Base-by-base conservation (phyloP, 2,329 filamentous ascomycete species). In the Phoma sp. region DNA sequence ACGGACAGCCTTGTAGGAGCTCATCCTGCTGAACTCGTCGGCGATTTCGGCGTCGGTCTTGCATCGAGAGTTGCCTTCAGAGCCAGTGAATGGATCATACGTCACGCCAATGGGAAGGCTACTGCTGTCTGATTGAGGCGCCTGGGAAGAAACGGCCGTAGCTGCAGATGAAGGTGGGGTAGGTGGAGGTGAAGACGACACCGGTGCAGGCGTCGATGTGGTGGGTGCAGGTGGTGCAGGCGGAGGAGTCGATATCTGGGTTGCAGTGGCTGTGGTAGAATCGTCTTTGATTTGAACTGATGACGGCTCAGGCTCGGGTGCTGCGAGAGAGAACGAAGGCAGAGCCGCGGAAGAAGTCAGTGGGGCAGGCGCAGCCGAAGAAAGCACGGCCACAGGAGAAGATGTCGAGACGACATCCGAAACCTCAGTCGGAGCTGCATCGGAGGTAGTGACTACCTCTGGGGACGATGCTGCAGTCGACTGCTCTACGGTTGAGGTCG, bases 1-100 rank as follows among this genome's bases (percentile, higher is more conserved):
- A 45, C 92, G 89, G 50, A 96, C 78, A 32, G 87, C 74, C 17
- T 81, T 80, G 75, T 89, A 92, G 13, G 77, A 78, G 25, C 85
- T 78, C 46, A 87, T 76, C 41, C 75, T 76, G 15, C 77, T 76
- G 63, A 95, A 84, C 67, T 96, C 91, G 19, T 76, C 70, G 56
- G 84, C 79, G 46, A 96, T 82, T 63, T 91, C 79, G 1, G 78
- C 76, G 48, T 82, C 77, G 6, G 82, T 79, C 74, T 94, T 95
- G 82, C 91, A 96, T 51, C 55, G 50, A 22, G 58, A 31, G 12
- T 57, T 55, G 4, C 51, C 59, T 15, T 44, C 35, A 1, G 57
- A 47, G 10, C 61, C 62, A 15, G 63, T 68, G 48, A 66, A 75
- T 3, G 66, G 64, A 58, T 74, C 71, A 44, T 72, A 76, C 1